These are phyloP conservation scores for Xylaria nigripes DNA, from an alignment of 495 filamentous ascomycete genomes.

Conservation along the genomic window DNA sequence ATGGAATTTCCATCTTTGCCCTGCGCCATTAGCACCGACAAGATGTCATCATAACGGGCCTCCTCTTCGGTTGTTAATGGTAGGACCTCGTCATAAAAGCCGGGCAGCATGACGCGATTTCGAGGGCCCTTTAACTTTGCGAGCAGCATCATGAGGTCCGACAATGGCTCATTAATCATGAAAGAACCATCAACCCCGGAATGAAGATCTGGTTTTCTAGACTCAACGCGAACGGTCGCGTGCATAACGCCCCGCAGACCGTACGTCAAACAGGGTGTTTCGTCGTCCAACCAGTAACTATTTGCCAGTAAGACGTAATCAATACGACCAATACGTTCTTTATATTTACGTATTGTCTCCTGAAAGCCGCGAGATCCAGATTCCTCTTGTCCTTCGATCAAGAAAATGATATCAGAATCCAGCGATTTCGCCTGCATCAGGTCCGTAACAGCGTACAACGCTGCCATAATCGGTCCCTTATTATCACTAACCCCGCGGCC, in stretches of 20 bases:
- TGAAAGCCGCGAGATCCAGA: constrained; percentile 85
- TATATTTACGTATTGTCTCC: constrained; percentile 65
- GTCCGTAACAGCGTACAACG: constrained; percentile 85
- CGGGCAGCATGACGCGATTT: constrained; percentile 55
- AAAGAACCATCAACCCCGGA: constrained; percentile 91
- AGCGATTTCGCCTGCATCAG: constrained; percentile 69
- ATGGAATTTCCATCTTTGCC: constrained; percentile 50
- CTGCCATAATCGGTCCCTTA: constrained; percentile 89
- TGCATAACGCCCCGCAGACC: constrained; percentile 92
- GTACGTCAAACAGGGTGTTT: constrained; percentile 90
- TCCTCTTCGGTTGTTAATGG: constrained; percentile 68
- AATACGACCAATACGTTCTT: constrained; percentile 75
- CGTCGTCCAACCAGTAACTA: constrained; percentile 97
- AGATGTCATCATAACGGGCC: constrained; percentile 75
- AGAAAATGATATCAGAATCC: constrained; percentile 77
- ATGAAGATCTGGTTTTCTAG: constrained; percentile 80
- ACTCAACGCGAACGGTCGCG: constrained; percentile 79
- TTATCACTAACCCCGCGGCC: constrained; percentile 97
- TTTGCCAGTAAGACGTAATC: constrained; percentile 94
- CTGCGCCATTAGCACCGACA: constrained; percentile 60
- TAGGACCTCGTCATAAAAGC: constrained; percentile 78
- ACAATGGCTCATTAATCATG: constrained; percentile 78
- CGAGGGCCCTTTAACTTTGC: constrained; percentile 64
- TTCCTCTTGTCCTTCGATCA: constrained; percentile 97
- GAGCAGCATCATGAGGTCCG: constrained; percentile 77